phyloP scores from a whole-genome alignment of 805 yeast species.

The Myxozyma neglecta region DNA sequence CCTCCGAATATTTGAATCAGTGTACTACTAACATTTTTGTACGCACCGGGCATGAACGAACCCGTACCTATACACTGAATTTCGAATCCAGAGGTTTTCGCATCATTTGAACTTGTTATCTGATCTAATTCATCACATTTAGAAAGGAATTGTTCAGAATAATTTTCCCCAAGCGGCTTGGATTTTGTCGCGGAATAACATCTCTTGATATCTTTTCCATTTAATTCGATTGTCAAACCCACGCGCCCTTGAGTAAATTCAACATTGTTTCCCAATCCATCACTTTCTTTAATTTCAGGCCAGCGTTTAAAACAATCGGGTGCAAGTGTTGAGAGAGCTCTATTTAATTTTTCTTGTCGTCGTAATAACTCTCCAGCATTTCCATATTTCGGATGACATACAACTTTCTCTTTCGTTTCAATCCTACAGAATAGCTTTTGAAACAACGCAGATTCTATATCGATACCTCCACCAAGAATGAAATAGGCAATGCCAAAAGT shows the following conservation, averaged over 20 bases:
- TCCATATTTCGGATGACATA: background rate
- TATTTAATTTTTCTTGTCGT: background rate
- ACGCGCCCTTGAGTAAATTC: background rate
- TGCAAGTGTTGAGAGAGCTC: background rate
- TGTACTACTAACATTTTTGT: constrained; percentile 81
- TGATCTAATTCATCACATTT: background rate
- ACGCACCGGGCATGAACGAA: constrained; percentile 79
- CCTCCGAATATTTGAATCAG: constrained; percentile 51
- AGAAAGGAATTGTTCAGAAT: background rate
- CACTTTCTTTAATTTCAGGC: background rate
- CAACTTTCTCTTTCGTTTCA: background rate
- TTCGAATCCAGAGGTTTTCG: constrained; percentile 42
- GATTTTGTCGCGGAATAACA: no score
- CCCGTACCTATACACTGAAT: constrained; percentile 87
- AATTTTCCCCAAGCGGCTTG: no score
- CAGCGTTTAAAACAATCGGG: background rate
- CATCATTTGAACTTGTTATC: background rate
- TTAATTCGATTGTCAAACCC: background rate
- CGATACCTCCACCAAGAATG: background rate
- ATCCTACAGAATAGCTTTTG: background rate
- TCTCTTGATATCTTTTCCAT: background rate
- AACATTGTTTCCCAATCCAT: background rate
- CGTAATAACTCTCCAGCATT: background rate
- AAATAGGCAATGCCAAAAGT: background rate
- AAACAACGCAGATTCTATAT: background rate